Conservation (phyloP, 805 yeast species). For the Saccharomycopsis sp. region DNA sequence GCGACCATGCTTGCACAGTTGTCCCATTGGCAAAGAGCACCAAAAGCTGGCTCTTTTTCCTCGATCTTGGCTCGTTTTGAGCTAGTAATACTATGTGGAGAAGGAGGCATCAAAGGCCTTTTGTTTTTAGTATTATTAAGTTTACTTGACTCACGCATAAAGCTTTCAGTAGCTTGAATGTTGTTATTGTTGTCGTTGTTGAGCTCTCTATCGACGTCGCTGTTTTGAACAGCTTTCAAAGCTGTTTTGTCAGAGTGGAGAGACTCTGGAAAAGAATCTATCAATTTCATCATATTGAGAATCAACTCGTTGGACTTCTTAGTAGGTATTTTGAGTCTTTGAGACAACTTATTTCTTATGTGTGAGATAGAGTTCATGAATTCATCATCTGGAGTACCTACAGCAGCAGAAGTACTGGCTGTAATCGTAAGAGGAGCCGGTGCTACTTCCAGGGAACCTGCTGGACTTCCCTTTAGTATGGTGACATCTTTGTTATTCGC, state of each 20-base stretch:
- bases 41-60: not conserved
- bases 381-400: not conserved
- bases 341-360: not conserved
- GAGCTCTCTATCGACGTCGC: not conserved
- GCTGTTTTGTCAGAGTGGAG: not conserved
- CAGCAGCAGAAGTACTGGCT: not conserved
- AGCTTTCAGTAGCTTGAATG: constrained; percentile 14
- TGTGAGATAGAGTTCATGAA: not conserved
- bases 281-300: constrained; percentile 1
- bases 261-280: not conserved
- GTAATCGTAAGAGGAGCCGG: not conserved
- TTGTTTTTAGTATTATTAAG: too few species aligned
- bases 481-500: not conserved
- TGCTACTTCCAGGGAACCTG: not conserved
- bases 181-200: constrained; percentile 1
- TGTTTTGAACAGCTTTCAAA: constrained; percentile 1
- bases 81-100: not conserved
- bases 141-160: constrained; percentile 1
- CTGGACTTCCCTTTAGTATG: not conserved
- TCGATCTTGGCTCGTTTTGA: not conserved
- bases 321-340: not conserved
- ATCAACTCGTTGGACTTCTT: not conserved
- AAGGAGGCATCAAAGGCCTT: not conserved
- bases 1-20: constrained; percentile 43
- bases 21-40: constrained; percentile 56